A percentile compares a stretch with the other conserved stretches of the same genome.
phyloP scores from a whole-genome alignment of 1,139 yeast genomes.

The Debaryomyces psychrophilus region DNA sequence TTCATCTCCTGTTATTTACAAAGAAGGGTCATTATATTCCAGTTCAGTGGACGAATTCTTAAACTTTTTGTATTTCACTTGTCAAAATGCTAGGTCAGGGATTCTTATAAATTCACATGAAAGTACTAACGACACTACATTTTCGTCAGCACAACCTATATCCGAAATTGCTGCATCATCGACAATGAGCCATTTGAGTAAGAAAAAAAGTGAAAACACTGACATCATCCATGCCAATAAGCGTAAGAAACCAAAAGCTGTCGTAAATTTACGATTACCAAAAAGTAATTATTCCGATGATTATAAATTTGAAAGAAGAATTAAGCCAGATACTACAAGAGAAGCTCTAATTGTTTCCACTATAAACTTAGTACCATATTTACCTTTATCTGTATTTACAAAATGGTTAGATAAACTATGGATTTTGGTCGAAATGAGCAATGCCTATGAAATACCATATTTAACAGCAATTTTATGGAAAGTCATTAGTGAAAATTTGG shows the following conservation, averaged over 20 bases:
- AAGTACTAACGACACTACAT: conserved; percentile 21
- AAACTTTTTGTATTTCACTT: conserved; percentile 41
- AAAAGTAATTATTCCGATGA: conserved; percentile 18
- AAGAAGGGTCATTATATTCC: conserved; percentile 10
- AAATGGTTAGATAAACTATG: conserved; percentile 54
- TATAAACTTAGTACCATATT: conserved; percentile 56
- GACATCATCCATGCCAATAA: conserved; percentile 38
- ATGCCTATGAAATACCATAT: conserved; percentile 35
- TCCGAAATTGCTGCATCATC: conserved; percentile 41
- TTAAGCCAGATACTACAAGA: conserved; percentile 47
- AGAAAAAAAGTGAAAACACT: conserved; percentile 21
- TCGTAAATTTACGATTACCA: conserved; percentile 26
- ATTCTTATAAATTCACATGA: conserved; percentile 25
- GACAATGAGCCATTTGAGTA: conserved; percentile 35
- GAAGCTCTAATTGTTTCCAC: conserved; percentile 55
- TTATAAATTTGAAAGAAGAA: conserved; percentile 29
- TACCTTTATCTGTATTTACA: conserved; percentile 47
- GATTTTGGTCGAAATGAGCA: conserved; percentile 43
- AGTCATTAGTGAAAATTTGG: conserved; percentile 51
- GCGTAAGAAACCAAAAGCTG: conserved; percentile 37
- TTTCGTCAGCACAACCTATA: conserved; percentile 45
- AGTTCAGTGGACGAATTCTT: conserved; percentile 43
- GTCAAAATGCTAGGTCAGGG: conserved; percentile 37
- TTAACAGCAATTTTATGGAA: conserved; percentile 41
- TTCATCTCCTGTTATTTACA: conserved; percentile 40